These are phyloP conservation scores for Chlorella sp. DNA, from an alignment of 139 green algal species.

Conservation along the genomic window DNA sequence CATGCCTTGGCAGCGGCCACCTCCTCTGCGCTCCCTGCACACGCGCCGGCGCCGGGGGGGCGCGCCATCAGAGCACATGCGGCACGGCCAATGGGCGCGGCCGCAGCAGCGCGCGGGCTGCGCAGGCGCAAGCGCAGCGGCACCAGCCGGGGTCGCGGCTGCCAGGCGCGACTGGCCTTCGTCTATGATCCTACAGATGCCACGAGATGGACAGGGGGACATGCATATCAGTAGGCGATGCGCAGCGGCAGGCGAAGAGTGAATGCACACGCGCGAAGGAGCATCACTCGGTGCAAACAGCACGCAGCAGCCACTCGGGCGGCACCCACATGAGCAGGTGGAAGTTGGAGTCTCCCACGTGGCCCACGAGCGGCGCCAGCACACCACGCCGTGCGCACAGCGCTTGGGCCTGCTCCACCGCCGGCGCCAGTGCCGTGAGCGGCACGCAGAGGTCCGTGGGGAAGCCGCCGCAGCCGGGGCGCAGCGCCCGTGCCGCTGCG, in stretches of 20 bases:
- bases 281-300: too few species aligned
- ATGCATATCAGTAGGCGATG: too few species aligned
- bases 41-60: not conserved
- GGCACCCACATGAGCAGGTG: too few species aligned
- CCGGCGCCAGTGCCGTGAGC: conserved; percentile 48
- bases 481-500: not conserved
- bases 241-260: too few species aligned
- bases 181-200: not conserved
- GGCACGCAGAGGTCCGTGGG: conserved; percentile 70
- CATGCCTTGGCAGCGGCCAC: not conserved
- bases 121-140: too few species aligned
- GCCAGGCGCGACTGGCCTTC: not conserved
- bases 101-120: not conserved
- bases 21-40: not conserved
- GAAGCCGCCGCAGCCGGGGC: conserved; percentile 45
- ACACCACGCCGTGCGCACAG: conserved; percentile 30
- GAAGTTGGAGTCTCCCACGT: conserved; percentile 69
- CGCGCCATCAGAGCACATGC: not conserved
- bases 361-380: conserved; percentile 61
- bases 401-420: conserved; percentile 40
- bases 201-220: too few species aligned
- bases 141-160: not conserved
- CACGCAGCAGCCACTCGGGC: too few species aligned
- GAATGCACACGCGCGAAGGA: too few species aligned
- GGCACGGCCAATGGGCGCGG: not conserved